These are phyloP conservation scores for Trichosanthes cucumerina DNA, from an alignment of 306 rosid genomes.

Conservation along the genomic window DNA sequence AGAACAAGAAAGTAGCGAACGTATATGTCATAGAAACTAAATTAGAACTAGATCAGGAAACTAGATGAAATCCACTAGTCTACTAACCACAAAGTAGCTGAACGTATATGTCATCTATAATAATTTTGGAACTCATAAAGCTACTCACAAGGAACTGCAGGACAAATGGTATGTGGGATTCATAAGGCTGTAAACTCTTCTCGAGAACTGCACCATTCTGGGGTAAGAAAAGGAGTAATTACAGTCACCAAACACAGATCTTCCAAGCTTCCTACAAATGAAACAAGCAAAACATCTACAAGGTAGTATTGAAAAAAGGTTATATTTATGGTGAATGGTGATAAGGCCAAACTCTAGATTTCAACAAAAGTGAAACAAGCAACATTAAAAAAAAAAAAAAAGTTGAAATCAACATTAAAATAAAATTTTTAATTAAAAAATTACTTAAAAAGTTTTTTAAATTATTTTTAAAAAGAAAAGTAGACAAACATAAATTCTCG, in stretches of 20 bases:
- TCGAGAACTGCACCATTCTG: slow-evolving; percentile 73
- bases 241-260: neutral
- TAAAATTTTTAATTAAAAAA: neutral
- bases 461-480: neutral
- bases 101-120: neutral
- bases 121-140: neutral
- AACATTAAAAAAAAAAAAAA: neutral
- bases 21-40: neutral
- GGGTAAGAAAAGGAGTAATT: slow-evolving; percentile 18
- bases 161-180: slow-evolving; percentile 85
- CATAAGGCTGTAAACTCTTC: slow-evolving; percentile 68
- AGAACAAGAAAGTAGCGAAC: neutral
- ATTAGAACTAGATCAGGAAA: neutral
- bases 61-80: neutral
- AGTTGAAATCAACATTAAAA: neutral
- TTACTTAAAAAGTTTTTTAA: no score
- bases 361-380: neutral
- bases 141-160: slow-evolving; percentile 33
- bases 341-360: neutral
- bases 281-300: neutral
- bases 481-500: neutral
- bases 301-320: neutral
- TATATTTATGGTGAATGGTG: neutral
- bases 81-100: neutral
- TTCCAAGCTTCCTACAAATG: slow-evolving; percentile 1